A percentile compares a stretch with the other conserved stretches of the same genome.
phyloP scores from a whole-genome alignment of 2,329 filamentous ascomycete species.

The Plenodomus tracheiphilus region DNA sequence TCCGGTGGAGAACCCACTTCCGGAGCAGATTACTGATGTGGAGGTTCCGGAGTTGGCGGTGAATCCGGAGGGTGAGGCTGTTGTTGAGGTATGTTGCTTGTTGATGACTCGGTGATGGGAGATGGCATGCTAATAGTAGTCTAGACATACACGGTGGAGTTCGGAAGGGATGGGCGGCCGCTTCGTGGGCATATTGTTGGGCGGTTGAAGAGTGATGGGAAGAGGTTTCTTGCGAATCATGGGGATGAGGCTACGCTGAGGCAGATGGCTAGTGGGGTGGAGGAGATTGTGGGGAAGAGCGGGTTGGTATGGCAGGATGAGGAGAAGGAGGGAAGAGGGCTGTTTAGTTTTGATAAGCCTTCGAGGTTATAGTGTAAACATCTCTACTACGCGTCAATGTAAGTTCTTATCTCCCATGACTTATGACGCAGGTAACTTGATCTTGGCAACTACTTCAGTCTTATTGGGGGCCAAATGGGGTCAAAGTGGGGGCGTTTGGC shows the following conservation, averaged over 20 bases:
- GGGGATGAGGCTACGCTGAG: slow-evolving; percentile 54
- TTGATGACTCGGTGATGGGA: not conserved
- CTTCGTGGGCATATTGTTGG: slow-evolving; percentile 57
- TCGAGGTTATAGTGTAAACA: slow-evolving; percentile 15
- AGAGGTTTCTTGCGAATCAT: slow-evolving; percentile 62
- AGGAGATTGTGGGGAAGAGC: slow-evolving; percentile 54
- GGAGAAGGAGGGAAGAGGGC: slow-evolving; percentile 27
- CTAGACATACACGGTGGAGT: slow-evolving; percentile 65
- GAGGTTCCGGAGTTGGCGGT: slow-evolving; percentile 44
- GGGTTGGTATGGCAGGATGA: slow-evolving; percentile 50
- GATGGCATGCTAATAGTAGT: slow-evolving; percentile 5
- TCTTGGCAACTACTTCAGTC: no score
- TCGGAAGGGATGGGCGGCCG: slow-evolving; percentile 55
- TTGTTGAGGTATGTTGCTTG: slow-evolving; percentile 59
- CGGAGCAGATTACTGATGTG: slow-evolving; percentile 47
- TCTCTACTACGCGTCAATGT: not conserved
- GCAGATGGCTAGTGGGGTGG: slow-evolving; percentile 47
- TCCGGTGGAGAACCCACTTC: slow-evolving; percentile 52
- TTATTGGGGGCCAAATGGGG: no score
- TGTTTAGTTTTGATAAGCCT: slow-evolving; percentile 34
- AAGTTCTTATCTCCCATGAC: no score
- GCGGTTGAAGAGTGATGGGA: slow-evolving; percentile 50
- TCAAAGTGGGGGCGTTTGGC: no score
- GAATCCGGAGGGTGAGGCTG: slow-evolving; percentile 54
- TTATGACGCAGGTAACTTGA: no score